These are phyloP conservation scores for Actinomortierella wolfii DNA, from an alignment of 371 early-diverging fungal genomes.

Conservation along the genomic window DNA sequence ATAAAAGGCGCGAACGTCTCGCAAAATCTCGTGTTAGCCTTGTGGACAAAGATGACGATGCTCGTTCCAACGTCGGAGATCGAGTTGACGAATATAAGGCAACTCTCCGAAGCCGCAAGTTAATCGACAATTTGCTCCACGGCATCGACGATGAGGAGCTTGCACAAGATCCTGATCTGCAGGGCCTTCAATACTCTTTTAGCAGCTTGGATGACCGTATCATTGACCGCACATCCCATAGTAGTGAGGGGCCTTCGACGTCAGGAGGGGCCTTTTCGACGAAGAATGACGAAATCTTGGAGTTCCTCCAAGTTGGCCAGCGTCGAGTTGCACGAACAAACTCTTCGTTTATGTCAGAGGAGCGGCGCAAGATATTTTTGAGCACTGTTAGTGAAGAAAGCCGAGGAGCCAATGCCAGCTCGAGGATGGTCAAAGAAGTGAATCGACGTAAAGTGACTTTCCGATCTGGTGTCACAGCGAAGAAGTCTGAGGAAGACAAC, in stretches of 20 bases:
- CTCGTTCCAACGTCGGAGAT: neutral
- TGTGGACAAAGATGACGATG: too few relatives aligned
- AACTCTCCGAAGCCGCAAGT: conserved; percentile 17
- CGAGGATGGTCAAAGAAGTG: conserved; percentile 30
- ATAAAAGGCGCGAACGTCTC: conserved; percentile 21
- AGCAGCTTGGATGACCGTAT: conserved; percentile 9
- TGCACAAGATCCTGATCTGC: neutral
- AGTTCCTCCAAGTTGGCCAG: too few relatives aligned
- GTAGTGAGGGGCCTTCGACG: too few relatives aligned
- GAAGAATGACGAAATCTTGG: too few relatives aligned
- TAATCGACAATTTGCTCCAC: conserved; percentile 28
- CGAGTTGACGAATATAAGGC: conserved; percentile 26
- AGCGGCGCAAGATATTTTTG: conserved; percentile 22
- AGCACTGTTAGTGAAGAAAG: conserved; percentile 33
- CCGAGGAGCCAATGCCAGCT: conserved; percentile 9
- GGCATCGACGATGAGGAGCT: conserved; percentile 11
- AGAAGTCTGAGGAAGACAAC: too few relatives aligned
- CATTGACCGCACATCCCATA: conserved; percentile 4
- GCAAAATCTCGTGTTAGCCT: conserved; percentile 4
- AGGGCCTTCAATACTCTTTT: neutral
- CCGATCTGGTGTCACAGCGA: conserved; percentile 1
- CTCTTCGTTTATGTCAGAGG: conserved; percentile 35
- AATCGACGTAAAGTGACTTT: conserved; percentile 39
- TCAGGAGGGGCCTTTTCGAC: too few relatives aligned
- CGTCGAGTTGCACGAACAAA: conserved; percentile 12